Evolutionary conservation across 495 filamentous ascomycete genomes (phyloP).

Genomic region (Aspergillus nanangensis): DNA sequence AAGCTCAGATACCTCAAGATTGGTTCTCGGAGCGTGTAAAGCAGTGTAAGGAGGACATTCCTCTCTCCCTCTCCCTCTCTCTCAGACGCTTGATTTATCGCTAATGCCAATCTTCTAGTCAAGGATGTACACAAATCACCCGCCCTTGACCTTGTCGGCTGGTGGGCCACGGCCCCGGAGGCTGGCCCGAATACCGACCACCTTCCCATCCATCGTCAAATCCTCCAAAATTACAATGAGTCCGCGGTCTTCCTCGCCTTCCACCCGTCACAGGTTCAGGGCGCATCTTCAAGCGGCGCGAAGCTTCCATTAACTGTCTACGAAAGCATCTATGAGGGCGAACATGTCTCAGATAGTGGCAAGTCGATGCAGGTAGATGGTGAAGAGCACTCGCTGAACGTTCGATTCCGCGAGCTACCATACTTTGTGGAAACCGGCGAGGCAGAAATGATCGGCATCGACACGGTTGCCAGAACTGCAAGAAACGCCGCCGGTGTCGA

Average conservation of each 20-base stretch:
- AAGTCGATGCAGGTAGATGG: slow-evolving; percentile 72
- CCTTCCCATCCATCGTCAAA: slow-evolving; percentile 71
- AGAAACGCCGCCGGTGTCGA: slow-evolving; percentile 65
- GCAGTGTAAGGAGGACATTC: slow-evolving; percentile 67
- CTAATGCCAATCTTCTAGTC: slow-evolving; percentile 45
- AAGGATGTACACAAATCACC: slow-evolving; percentile 84
- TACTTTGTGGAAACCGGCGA: slow-evolving; percentile 90
- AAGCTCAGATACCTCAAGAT: slow-evolving; percentile 51
- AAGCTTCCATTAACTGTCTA: slow-evolving; percentile 89
- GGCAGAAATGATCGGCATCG: slow-evolving; percentile 95
- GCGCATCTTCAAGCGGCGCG: slow-evolving; percentile 50
- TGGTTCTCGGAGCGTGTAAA: slow-evolving; percentile 81
- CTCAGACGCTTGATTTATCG: not conserved
- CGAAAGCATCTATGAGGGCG: slow-evolving; percentile 75
- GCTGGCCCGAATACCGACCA: slow-evolving; percentile 63
- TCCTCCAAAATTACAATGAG: slow-evolving; percentile 73
- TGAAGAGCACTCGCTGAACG: slow-evolving; percentile 48
- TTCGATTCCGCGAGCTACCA: slow-evolving; percentile 78
- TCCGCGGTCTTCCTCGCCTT: slow-evolving; percentile 84
- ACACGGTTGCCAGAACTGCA: slow-evolving; percentile 80
- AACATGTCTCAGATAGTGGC: slow-evolving; percentile 49
- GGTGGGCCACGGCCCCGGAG: slow-evolving; percentile 80
- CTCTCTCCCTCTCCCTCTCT: not conserved
- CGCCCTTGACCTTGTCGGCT: slow-evolving; percentile 83
- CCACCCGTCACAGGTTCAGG: slow-evolving; percentile 57